Conservation (phyloP, 1,284 basidiomycete genomes). For the Fomitopsis pinicola region DNA sequence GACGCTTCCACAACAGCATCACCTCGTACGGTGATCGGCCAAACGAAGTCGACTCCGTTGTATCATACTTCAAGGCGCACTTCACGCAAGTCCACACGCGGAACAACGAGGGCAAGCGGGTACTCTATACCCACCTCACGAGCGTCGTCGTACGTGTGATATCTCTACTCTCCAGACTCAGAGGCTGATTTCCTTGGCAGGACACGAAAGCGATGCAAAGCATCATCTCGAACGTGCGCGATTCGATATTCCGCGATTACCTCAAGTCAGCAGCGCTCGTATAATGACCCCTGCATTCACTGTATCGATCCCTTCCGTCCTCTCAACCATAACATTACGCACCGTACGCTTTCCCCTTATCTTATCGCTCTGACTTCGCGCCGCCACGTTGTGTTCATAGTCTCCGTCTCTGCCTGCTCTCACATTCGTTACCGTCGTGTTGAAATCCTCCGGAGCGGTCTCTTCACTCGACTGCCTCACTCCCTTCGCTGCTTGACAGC, state of each 20-base stretch:
- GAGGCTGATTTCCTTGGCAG: conserved; percentile 29
- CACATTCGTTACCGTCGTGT: not conserved
- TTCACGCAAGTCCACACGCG: conserved; percentile 76
- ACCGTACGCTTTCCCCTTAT: not conserved
- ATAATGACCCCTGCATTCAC: conserved; percentile 8
- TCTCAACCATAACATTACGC: not conserved
- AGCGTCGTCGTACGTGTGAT: conserved; percentile 62
- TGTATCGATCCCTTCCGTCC: not conserved
- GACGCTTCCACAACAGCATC: conserved; percentile 44
- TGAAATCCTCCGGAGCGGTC: not conserved
- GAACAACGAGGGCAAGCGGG: conserved; percentile 74
- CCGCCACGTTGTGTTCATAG: not conserved
- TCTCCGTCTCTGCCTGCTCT: not conserved
- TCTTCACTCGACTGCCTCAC: not conserved
- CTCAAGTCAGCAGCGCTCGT: conserved; percentile 31
- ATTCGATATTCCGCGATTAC: conserved; percentile 33
- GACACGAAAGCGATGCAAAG: conserved; percentile 78
- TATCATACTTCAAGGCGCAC: conserved; percentile 80
- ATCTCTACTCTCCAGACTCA: not conserved
- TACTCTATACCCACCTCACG: conserved; percentile 75
- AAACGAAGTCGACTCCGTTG: conserved; percentile 75
- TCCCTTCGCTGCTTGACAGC: not conserved
- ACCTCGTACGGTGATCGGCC: conserved; percentile 75
- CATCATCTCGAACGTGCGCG: conserved; percentile 66
- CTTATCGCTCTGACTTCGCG: not conserved